Conservation (phyloP, 2,329 filamentous ascomycete species). For the Fusarium coicis region DNA sequence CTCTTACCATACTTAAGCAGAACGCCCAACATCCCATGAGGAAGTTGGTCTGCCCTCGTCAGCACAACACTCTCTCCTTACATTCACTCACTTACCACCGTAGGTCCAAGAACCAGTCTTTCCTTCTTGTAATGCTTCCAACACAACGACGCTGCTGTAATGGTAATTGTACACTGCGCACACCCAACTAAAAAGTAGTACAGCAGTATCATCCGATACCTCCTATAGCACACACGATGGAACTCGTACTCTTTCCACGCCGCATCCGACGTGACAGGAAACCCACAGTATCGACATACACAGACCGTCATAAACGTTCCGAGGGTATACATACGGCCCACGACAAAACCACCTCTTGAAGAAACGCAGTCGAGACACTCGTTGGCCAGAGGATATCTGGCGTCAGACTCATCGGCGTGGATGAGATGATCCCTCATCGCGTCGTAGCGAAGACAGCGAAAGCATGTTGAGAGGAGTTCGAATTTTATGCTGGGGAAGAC, state of each 20-base stretch:
- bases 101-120: constrained; percentile 48
- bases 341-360: constrained; percentile 47
- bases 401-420: constrained; percentile 44
- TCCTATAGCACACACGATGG: constrained; percentile 52
- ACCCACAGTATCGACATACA: constrained; percentile 59
- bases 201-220: constrained; percentile 52
- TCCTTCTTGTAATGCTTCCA: constrained; percentile 51
- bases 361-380: constrained; percentile 55
- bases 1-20: constrained; percentile 48
- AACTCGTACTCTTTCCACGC: constrained; percentile 53
- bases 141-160: constrained; percentile 51
- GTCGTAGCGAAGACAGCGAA: constrained; percentile 52
- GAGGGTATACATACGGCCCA: constrained; percentile 53
- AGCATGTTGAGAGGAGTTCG: constrained; percentile 53
- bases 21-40: constrained; percentile 51
- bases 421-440: constrained; percentile 48
- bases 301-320: constrained; percentile 50
- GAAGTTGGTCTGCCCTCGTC: constrained; percentile 49
- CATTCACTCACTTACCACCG: constrained; percentile 45
- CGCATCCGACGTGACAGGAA: constrained; percentile 47
- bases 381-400: constrained; percentile 52
- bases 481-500: constrained; percentile 50
- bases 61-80: not conserved
- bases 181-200: constrained; percentile 53
- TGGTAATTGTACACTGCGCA: constrained; percentile 50